phyloP scores from a whole-genome alignment of 805 yeast species.

The Hagleromyces aurorensis region DNA sequence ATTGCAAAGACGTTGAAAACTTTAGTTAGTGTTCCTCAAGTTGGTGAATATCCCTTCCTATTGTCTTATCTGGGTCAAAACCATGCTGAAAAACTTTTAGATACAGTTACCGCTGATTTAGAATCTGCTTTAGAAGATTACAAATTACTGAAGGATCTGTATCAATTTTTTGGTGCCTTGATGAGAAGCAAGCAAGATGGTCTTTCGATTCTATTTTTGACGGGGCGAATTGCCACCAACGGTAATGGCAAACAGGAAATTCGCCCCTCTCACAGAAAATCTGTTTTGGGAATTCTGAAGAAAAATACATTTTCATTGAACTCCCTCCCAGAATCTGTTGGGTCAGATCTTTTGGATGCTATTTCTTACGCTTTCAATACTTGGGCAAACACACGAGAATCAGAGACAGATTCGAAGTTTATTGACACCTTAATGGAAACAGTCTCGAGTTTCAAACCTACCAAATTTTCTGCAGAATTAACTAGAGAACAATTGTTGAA shows the following conservation, averaged over 20 bases:
- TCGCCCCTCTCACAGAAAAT: conserved; percentile 14
- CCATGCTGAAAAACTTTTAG: conserved; percentile 50
- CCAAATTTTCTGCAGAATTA: conserved; percentile 3
- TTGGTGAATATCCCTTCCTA: conserved; percentile 61
- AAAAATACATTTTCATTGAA: conserved; percentile 44
- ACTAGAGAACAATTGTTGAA: conserved; percentile 24
- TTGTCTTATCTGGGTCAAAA: conserved; percentile 72
- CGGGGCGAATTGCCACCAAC: conserved; percentile 39
- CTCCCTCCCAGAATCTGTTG: conserved; percentile 52
- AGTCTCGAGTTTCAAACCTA: conserved; percentile 29
- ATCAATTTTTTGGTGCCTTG: conserved; percentile 58
- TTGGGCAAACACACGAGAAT: conserved; percentile 61
- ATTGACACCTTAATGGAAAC: conserved; percentile 31
- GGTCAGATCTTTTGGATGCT: conserved; percentile 62
- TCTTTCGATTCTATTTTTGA: conserved; percentile 58
- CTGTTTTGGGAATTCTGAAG: conserved; percentile 51
- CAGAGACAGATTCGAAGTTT: conserved; percentile 38
- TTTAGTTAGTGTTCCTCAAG: conserved; percentile 51
- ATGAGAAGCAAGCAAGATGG: conserved; percentile 74
- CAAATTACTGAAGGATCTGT: conserved; percentile 45
- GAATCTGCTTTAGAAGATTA: conserved; percentile 47
- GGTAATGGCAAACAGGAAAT: conserved; percentile 11
- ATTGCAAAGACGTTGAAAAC: conserved; percentile 51
- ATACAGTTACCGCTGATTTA: conserved; percentile 54
- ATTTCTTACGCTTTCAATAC: conserved; percentile 67